Percentiles rank a stretch among this genome's conserved stretches.
phyloP scores from a whole-genome alignment of 345 rosid species.

The Eucalyptus tenuipes region DNA sequence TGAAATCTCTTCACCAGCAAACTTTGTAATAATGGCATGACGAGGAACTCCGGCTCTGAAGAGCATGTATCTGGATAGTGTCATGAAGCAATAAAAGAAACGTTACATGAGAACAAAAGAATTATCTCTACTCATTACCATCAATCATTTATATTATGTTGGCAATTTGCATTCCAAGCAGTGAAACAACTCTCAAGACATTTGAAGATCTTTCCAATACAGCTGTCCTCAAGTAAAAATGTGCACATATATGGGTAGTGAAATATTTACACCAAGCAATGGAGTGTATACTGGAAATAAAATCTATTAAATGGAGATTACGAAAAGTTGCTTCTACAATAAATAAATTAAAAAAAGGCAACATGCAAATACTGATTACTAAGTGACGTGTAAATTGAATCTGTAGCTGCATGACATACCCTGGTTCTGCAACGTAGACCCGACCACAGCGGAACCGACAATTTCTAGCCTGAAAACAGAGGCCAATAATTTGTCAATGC shows the following conservation, averaged over 20 bases:
- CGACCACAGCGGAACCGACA: conserved; percentile 83
- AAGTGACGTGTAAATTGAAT: background rate
- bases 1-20: conserved; percentile 76
- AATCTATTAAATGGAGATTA: background rate
- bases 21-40: conserved; percentile 88
- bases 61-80: conserved; percentile 67
- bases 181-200: background rate
- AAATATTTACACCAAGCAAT: background rate
- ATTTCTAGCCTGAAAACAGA: conserved; percentile 68
- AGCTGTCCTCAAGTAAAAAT: background rate
- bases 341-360: background rate
- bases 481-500: background rate
- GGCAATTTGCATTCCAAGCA: background rate
- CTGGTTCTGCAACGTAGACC: conserved; percentile 86
- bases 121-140: background rate
- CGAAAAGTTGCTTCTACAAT: background rate
- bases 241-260: background rate
- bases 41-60: conserved; percentile 93
- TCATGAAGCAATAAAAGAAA: background rate
- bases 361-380: background rate
- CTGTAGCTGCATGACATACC: conserved; percentile 28
- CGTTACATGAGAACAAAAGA: background rate
- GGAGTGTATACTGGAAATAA: background rate
- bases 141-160: background rate
- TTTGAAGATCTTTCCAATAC: background rate